Evolutionary conservation across 331 rosid species (phyloP).

Genomic region (Malus hybrid): DNA sequence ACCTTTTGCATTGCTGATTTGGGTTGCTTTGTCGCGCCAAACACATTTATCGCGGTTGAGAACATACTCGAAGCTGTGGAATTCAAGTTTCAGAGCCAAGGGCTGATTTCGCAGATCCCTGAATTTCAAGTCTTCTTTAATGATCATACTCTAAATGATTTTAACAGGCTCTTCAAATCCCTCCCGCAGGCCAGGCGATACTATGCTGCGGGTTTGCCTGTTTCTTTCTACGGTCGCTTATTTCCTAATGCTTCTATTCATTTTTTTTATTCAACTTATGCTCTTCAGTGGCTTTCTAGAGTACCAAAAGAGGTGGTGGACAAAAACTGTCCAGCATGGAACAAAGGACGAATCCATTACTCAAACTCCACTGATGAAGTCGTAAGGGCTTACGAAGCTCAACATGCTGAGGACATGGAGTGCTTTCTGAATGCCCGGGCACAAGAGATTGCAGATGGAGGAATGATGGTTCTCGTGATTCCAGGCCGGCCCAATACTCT

Average conservation of each 20-base stretch:
- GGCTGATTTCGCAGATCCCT: not conserved
- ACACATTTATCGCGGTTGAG: slow-evolving; percentile 4
- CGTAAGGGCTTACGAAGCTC: too few relatives aligned
- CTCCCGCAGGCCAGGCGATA: not conserved
- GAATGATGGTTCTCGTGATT: not conserved
- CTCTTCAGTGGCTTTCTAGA: not conserved
- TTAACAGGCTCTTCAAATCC: not conserved
- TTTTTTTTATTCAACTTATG: not conserved
- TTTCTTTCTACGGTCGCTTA: not conserved
- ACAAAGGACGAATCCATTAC: too few relatives aligned
- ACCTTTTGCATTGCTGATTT: slow-evolving; percentile 13
- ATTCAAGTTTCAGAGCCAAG: too few relatives aligned
- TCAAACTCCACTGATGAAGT: too few relatives aligned
- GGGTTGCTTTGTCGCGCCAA: slow-evolving; percentile 19
- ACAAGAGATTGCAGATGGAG: not conserved
- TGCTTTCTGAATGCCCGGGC: not conserved
- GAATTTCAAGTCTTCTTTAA: not conserved
- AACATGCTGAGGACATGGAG: too few relatives aligned
- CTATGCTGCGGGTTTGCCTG: not conserved
- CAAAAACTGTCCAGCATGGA: too few relatives aligned
- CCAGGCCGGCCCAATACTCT: not conserved
- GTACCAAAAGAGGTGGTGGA: too few relatives aligned
- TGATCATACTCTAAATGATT: not conserved
- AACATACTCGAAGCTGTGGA: too few relatives aligned
- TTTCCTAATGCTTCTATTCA: not conserved